A percentile compares a stretch with the other conserved stretches of the same genome.
phyloP scores from a whole-genome alignment of 371 early-diverging fungal species.

The Gilbertella persicaria region DNA sequence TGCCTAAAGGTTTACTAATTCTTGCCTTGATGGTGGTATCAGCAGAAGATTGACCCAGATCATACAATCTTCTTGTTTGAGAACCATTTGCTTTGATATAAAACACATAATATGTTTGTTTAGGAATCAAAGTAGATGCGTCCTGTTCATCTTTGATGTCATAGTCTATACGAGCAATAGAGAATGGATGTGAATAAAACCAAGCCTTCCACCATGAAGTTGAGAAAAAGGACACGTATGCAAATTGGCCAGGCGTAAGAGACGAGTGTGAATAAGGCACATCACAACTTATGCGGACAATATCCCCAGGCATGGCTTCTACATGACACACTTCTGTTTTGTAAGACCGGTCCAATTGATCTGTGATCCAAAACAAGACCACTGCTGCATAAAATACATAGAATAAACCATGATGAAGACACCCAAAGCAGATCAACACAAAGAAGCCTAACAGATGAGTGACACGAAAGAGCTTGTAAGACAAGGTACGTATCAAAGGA shows the following conservation, averaged over 20 bases:
- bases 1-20: slow-evolving; percentile 37
- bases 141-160: neutral
- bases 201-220: slow-evolving; percentile 5
- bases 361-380: slow-evolving; percentile 29
- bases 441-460: slow-evolving; percentile 29
- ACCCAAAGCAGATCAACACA: slow-evolving; percentile 20
- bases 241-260: slow-evolving; percentile 34
- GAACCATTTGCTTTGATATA: slow-evolving; percentile 34
- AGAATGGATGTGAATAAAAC: slow-evolving; percentile 37
- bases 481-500: slow-evolving; percentile 28
- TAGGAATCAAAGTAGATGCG: no score
- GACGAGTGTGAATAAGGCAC: slow-evolving; percentile 11
- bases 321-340: slow-evolving; percentile 7
- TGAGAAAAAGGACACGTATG: slow-evolving; percentile 20
- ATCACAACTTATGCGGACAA: slow-evolving; percentile 24
- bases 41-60: neutral
- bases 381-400: slow-evolving; percentile 32
- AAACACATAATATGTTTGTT: slow-evolving; percentile 28
- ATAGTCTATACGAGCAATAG: slow-evolving; percentile 32
- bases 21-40: slow-evolving; percentile 6
- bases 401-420: slow-evolving; percentile 39
- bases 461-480: slow-evolving; percentile 40
- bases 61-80: slow-evolving; percentile 17
- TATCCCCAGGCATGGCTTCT: slow-evolving; percentile 29
- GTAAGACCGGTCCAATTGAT: slow-evolving; percentile 25